phyloP scores from a whole-genome alignment of 1,284 basidiomycete species.

The Garcileccinum viscosum region DNA sequence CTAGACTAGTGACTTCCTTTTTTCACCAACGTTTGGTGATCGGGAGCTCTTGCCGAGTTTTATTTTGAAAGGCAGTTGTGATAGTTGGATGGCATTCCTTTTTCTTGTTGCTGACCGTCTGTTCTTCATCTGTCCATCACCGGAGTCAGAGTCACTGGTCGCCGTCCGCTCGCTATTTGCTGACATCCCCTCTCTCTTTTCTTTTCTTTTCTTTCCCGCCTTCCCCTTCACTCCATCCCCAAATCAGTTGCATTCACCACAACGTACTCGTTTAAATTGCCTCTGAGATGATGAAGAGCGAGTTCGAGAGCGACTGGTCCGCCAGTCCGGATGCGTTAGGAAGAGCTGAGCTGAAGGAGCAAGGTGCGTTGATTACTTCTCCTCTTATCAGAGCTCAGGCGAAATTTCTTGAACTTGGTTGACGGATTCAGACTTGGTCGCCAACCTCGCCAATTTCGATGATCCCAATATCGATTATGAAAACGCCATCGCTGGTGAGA shows the following conservation, averaged over 20 bases:
- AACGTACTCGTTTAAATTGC: too few relatives aligned
- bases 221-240: neutral
- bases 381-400: neutral
- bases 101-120: neutral
- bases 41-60: neutral
- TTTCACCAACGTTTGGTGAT: neutral
- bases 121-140: neutral
- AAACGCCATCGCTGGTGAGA: constrained; percentile 42
- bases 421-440: constrained; percentile 17
- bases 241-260: too few relatives aligned
- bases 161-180: neutral
- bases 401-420: neutral
- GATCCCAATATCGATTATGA: constrained; percentile 70
- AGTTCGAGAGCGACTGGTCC: neutral
- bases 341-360: constrained; percentile 14
- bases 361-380: constrained; percentile 10
- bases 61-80: neutral
- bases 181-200: neutral
- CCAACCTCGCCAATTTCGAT: constrained; percentile 48
- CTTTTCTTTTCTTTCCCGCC: neutral
- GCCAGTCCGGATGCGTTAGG: constrained; percentile 15
- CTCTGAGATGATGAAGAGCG: constrained; percentile 19
- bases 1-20: neutral
- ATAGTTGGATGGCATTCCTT: neutral
- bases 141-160: neutral